Evolutionary conservation across 23 red algal genomes (phyloP), one percentile per base, ranked within the genome.

Genomic region (Gracilaria vermiculophylla): DNA sequence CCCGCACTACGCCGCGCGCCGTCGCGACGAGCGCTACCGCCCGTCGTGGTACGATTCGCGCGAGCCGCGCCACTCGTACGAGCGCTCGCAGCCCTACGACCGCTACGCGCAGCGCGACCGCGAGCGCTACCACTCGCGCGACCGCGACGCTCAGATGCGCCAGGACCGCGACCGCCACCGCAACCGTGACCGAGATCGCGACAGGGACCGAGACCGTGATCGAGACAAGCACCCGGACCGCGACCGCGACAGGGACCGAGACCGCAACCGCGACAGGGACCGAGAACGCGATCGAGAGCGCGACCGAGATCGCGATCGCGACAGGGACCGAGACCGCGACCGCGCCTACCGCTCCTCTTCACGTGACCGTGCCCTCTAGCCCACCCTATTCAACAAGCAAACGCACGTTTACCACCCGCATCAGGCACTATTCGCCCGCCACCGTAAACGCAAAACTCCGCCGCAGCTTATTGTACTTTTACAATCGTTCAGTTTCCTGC

Each of bases 101-200:
- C 53, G 53, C 36, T 54, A 79, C 17, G 76, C 17, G 3, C 37
- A 79, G 25, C 76, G 76, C 20, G 76, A 79, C 8, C 49, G 76
- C 5, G 76, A 79, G 10, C 70, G 39, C 42, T 48, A 76, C 28
- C 48, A 48, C 9, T 5, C 33, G 23, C 67, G 67, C 54, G 43
- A 73, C 67, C 67, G 67, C 31, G 67, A 73, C 67, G 39, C 17
- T 42, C n/a, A n/a, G n/a, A n/a, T n/a, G n/a, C n/a, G n/a, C n/a
- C n/a, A n/a, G n/a, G 70, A 76, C 11, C 70, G 70, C 7, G 70
- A 76, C 27, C 27, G 39, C 5, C 37, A 48, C 16, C 32, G 27
- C 40, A 16, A 76, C 39, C 70, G 6, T 42, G 41, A 24, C 39
- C 70, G 70, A 47, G 70, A 76, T 39, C 49, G 76, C 14, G 76